These are phyloP conservation scores for Penicillium brevicompactum DNA, from an alignment of 2,329 filamentous ascomycete species.

Conservation along the genomic window DNA sequence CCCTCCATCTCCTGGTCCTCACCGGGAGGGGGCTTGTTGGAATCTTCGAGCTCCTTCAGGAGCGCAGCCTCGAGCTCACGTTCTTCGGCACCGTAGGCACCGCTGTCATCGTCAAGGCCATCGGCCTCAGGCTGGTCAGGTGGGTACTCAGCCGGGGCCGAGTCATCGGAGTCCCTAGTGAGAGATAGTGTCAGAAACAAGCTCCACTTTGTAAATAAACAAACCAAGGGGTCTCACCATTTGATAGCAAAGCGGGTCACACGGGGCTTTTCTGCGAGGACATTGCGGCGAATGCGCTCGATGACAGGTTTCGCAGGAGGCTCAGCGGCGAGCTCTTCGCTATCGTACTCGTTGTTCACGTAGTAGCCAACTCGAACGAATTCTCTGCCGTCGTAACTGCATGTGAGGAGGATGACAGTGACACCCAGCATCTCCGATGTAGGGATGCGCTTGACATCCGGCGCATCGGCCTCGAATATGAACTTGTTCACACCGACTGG, in stretches of 20 bases:
- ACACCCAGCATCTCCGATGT: slow-evolving; percentile 95
- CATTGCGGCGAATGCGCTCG: slow-evolving; percentile 88
- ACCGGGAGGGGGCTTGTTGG: slow-evolving; percentile 45
- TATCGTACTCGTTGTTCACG: slow-evolving; percentile 98
- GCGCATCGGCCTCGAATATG: slow-evolving; percentile 91
- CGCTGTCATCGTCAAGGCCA: slow-evolving; percentile 75
- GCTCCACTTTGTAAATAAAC: slow-evolving; percentile 13
- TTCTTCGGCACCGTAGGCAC: slow-evolving; percentile 89
- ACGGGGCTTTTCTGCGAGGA: slow-evolving; percentile 94
- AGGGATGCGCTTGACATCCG: slow-evolving; percentile 86
- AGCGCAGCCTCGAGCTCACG: slow-evolving; percentile 70
- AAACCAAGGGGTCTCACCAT: slow-evolving; percentile 62
- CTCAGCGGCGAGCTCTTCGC: slow-evolving; percentile 83
- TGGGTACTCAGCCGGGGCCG: slow-evolving; percentile 91
- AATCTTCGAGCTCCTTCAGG: slow-evolving; percentile 54
- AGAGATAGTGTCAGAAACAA: slow-evolving; percentile 2
- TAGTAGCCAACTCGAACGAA: slow-evolving; percentile 99
- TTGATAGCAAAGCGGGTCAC: slow-evolving; percentile 98
- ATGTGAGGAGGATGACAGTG: slow-evolving; percentile 93
- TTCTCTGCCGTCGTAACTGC: slow-evolving; percentile 93
- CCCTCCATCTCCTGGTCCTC: slow-evolving; percentile 78
- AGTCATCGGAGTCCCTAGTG: slow-evolving; percentile 91
- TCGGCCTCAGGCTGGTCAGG: slow-evolving; percentile 98
- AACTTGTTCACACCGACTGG: slow-evolving; percentile 99
- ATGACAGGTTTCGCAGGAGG: slow-evolving; percentile 90